These are phyloP conservation scores for Magnusiomyces ingens DNA, from an alignment of 1,139 yeast genomes.

Conservation along the genomic window DNA sequence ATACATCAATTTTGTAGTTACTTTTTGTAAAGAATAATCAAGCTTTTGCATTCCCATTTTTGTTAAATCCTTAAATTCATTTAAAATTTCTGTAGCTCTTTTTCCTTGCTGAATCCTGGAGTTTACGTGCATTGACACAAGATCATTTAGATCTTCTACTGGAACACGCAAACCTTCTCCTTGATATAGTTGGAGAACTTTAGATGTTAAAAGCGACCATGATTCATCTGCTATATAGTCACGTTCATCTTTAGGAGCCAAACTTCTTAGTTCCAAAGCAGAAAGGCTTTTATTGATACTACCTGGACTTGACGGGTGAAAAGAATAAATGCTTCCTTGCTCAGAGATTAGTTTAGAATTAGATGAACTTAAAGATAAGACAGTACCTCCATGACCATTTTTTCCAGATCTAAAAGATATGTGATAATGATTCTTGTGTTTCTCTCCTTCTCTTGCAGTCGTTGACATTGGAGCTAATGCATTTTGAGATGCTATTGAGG, in stretches of 20 bases:
- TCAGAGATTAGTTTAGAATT: slow-evolving; percentile 42
- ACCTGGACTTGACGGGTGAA: slow-evolving; percentile 38
- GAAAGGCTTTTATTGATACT: slow-evolving; percentile 29
- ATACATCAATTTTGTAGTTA: slow-evolving; percentile 25
- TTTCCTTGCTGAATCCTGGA: slow-evolving; percentile 37
- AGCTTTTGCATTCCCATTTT: slow-evolving; percentile 40
- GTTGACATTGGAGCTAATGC: slow-evolving; percentile 21
- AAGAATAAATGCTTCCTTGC: slow-evolving; percentile 40
- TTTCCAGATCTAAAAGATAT: slow-evolving; percentile 36
- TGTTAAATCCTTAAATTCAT: slow-evolving; percentile 43
- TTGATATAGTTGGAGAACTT: slow-evolving; percentile 43
- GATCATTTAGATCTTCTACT: slow-evolving; percentile 49
- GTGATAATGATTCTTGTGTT: slow-evolving; percentile 30
- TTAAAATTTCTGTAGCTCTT: slow-evolving; percentile 35
- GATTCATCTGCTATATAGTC: slow-evolving; percentile 44
- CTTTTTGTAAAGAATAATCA: slow-evolving; percentile 27
- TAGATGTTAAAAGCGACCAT: slow-evolving; percentile 42
- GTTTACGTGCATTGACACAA: slow-evolving; percentile 42
- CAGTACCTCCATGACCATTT: slow-evolving; percentile 35
- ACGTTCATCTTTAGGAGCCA: slow-evolving; percentile 38
- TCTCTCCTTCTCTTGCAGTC: slow-evolving; percentile 18
- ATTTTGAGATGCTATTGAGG: slow-evolving; percentile 31
- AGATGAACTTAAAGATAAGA: slow-evolving; percentile 43
- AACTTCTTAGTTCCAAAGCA: slow-evolving; percentile 30
- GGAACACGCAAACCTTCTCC: slow-evolving; percentile 46